Conservation (phyloP, 2,329 filamentous ascomycete genomes). For the Colletotrichum salicis region DNA sequence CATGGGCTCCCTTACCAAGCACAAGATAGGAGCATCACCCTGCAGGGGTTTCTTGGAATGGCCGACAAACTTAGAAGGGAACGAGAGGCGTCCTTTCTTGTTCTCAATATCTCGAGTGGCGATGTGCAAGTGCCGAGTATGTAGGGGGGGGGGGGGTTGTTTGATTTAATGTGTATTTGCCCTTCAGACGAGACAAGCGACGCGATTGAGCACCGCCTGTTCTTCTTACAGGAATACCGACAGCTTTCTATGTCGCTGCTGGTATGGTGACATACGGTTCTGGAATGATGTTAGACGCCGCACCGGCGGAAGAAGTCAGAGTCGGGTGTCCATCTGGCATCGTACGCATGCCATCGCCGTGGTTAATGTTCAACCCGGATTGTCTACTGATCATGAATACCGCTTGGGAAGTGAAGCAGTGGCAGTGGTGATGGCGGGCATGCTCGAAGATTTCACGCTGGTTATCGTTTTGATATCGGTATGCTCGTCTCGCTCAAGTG, state of each 20-base stretch:
- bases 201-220: not conserved
- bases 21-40: not conserved
- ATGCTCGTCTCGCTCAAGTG: not conserved
- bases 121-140: not conserved
- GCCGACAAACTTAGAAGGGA: not conserved
- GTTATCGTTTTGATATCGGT: not conserved
- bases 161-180: not conserved
- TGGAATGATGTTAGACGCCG: not conserved
- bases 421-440: constrained; percentile 1
- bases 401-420: not conserved
- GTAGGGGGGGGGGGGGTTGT: not conserved
- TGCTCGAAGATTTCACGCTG: not conserved
- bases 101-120: not conserved
- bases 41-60: not conserved
- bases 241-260: not conserved
- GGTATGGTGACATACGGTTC: not conserved
- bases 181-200: not conserved
- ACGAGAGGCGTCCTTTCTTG: not conserved
- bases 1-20: not conserved
- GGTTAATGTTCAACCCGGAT: not conserved
- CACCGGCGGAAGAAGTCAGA: not conserved
- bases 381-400: constrained; percentile 5
- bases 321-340: not conserved
- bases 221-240: not conserved
- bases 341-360: not conserved